Base-by-base conservation (phyloP, 192 early-diverging fungal species). In the Coemansia sp. region DNA sequence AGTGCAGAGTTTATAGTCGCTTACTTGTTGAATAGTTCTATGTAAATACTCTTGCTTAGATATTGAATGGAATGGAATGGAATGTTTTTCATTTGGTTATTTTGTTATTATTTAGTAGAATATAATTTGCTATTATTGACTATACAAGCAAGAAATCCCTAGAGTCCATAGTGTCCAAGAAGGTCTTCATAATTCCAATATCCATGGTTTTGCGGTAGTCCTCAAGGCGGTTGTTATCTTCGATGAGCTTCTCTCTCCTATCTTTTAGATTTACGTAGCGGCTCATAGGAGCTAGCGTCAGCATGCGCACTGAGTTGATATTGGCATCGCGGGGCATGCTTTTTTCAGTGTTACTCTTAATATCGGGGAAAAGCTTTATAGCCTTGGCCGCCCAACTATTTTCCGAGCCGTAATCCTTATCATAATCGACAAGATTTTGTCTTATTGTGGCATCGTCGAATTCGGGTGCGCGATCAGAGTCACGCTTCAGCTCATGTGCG, bases 321-420 rank as follows among this genome's bases (percentile, higher is more conserved):
- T 26, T 9, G 10, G 10, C 49, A 1, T 28, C 21, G 25, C 4
- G 14, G 21, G 54, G 21, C 19, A 44, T 49, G 9, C 32, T 18
- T 14, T 6, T 57, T 18, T 14, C 7, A 12, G 54, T 58, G 21
- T 27, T 18, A 4, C 24, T 10, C 7, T 50, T 54, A 14, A 74
- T 27, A 9, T 67, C 52, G 4, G 66, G 72, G 48, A 74, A 65
- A 22, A 74, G 41, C 8, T 32, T 34, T 16, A 74, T 54, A 0
- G 66, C 57, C 48, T 65, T 68, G 19, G 62, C 66, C 1, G 72
- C 23, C 72, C 72, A 74, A 66, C 72, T 68, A 5, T 56, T 52
- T 12, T 26, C 44, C 7, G 52, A 34, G 2, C 71, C 71, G 52
- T 23, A 64, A 1, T 23, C 6, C 0, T 5, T 12, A 26, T 68